Evolutionary conservation across 2,329 filamentous ascomycete species (phyloP).

Genomic region (Corynespora cassiicola): DNA sequence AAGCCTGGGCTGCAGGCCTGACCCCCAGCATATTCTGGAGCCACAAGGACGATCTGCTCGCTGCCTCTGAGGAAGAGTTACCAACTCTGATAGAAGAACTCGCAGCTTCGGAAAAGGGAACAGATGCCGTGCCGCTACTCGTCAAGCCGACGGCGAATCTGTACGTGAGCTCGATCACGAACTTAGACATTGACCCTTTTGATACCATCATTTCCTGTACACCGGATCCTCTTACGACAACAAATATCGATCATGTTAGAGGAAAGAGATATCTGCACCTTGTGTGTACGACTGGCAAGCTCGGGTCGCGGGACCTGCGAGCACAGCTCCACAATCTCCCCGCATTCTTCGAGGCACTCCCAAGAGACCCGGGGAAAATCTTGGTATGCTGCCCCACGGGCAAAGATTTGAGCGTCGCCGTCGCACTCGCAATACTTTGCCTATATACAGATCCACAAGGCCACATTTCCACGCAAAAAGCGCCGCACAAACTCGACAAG

Average conservation of each 20-base stretch:
- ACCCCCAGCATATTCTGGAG: slow-evolving; percentile 83
- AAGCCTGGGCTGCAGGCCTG: slow-evolving; percentile 87
- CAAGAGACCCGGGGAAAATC: slow-evolving; percentile 12
- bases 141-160: slow-evolving; percentile 51
- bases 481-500: slow-evolving; percentile 66
- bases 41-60: slow-evolving; percentile 66
- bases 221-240: slow-evolving; percentile 43
- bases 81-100: slow-evolving; percentile 58
- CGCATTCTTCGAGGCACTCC: slow-evolving; percentile 52
- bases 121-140: slow-evolving; percentile 37
- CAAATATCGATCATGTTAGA: slow-evolving; percentile 24
- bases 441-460: slow-evolving; percentile 73
- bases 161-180: slow-evolving; percentile 47
- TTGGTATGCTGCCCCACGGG: slow-evolving; percentile 76
- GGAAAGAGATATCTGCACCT: slow-evolving; percentile 62
- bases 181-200: slow-evolving; percentile 45
- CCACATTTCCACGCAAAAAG: slow-evolving; percentile 24
- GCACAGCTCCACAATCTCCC: slow-evolving; percentile 70
- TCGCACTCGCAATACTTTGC: slow-evolving; percentile 78
- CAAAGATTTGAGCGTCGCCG: slow-evolving; percentile 80
- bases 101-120: slow-evolving; percentile 26
- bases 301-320: slow-evolving; percentile 84
- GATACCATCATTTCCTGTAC: slow-evolving; percentile 54
- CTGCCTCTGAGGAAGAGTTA: slow-evolving; percentile 70
- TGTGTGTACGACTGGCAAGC: slow-evolving; percentile 73